phyloP scores from a whole-genome alignment of 1,284 basidiomycete genomes.

The Sanghuangporus baumii region DNA sequence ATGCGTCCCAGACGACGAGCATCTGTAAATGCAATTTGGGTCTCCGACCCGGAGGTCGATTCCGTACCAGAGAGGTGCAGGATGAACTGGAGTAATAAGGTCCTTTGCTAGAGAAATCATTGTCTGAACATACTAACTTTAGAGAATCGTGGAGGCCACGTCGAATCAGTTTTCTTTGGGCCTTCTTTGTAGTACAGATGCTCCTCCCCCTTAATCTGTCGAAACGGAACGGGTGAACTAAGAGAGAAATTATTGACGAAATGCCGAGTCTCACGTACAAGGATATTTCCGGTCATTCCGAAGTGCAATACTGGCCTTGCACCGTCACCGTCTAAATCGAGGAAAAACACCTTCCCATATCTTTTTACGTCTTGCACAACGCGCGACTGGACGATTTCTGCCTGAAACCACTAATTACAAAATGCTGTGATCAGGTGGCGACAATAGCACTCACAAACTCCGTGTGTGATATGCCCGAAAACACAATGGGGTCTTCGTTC shows the following conservation, averaged over 20 bases:
- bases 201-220: constrained; percentile 57
- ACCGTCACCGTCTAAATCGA: constrained; percentile 61
- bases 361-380: constrained; percentile 53
- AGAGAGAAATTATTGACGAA: background rate
- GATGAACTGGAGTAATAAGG: constrained; percentile 45
- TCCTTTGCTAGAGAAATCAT: background rate
- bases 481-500: constrained; percentile 67
- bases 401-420: constrained; percentile 34
- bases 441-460: constrained; percentile 54
- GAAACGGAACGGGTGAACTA: background rate
- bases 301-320: constrained; percentile 71
- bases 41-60: constrained; percentile 20
- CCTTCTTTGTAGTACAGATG: constrained; percentile 61
- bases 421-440: background rate
- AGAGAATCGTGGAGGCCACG: constrained; percentile 77
- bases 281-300: constrained; percentile 81
- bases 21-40: constrained; percentile 60
- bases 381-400: constrained; percentile 52
- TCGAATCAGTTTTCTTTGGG: constrained; percentile 40
- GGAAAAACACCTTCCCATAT: constrained; percentile 66
- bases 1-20: constrained; percentile 71
- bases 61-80: constrained; percentile 40
- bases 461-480: constrained; percentile 48
- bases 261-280: constrained; percentile 35
- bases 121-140: constrained; percentile 42